A percentile compares a stretch with the other conserved stretches of the same genome.
phyloP scores from a whole-genome alignment of 2,329 filamentous ascomycete genomes.

The Chaetothyriales sp. region DNA sequence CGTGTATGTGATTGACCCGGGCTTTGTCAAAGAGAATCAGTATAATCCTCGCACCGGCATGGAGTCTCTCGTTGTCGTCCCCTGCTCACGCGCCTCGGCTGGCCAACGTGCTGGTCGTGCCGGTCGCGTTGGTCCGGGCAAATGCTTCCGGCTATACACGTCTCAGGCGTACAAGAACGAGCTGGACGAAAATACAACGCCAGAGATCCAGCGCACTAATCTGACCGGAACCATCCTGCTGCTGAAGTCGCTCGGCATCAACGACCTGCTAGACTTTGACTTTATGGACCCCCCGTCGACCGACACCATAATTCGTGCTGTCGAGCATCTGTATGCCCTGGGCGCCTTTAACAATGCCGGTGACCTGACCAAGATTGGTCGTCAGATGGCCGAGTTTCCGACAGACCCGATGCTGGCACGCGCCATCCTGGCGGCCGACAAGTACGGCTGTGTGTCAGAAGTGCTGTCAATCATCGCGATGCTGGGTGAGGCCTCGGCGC shows the following conservation, averaged over 20 bases:
- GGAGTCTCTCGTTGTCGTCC: constrained; percentile 79
- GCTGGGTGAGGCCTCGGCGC: constrained; percentile 70
- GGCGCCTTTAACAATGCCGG: constrained; percentile 80
- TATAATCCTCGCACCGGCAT: constrained; percentile 87
- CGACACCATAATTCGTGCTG: constrained; percentile 71
- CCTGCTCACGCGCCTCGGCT: constrained; percentile 78
- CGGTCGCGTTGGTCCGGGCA: constrained; percentile 79
- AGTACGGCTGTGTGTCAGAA: constrained; percentile 85
- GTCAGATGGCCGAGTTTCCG: constrained; percentile 91
- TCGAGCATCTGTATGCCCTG: constrained; percentile 83
- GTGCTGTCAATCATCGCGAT: constrained; percentile 87
- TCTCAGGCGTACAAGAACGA: constrained; percentile 92
- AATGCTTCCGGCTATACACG: constrained; percentile 86
- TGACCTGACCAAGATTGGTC: constrained; percentile 74
- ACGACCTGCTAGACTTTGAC: constrained; percentile 87
- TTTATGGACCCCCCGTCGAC: constrained; percentile 93
- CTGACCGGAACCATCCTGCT: constrained; percentile 87
- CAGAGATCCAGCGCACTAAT: constrained; percentile 87
- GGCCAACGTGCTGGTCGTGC: constrained; percentile 88
- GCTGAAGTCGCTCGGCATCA: constrained; percentile 85
- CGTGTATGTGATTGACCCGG: constrained; percentile 95
- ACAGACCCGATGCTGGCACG: constrained; percentile 85
- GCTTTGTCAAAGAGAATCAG: constrained; percentile 88
- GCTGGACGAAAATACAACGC: constrained; percentile 78
- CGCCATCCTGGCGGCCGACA: constrained; percentile 72